Conservation (phyloP, 768 basidiomycete genomes). For the Phallus indusiatus region DNA sequence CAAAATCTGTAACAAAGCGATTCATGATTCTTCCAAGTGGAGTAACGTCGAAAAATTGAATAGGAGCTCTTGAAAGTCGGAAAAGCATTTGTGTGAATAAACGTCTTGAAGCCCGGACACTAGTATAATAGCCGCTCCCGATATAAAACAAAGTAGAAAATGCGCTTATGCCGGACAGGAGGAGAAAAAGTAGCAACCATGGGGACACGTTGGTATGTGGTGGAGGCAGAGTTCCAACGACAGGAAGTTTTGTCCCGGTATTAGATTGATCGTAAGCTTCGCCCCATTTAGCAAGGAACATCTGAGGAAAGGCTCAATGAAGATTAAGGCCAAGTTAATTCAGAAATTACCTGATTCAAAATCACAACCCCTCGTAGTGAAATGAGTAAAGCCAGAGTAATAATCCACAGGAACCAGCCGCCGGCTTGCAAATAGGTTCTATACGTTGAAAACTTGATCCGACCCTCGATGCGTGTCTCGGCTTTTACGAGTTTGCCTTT, state of each 20-base stretch:
- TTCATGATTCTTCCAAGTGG: constrained; percentile 74
- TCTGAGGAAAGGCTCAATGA: constrained; percentile 23
- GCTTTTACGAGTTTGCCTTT: constrained; percentile 51
- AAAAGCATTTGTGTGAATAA: constrained; percentile 48
- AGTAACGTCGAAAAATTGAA: constrained; percentile 64
- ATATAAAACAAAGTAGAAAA: constrained; percentile 45
- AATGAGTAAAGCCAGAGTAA: constrained; percentile 43
- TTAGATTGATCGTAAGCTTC: constrained; percentile 43
- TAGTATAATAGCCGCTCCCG: constrained; percentile 56
- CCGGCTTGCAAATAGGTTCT: constrained; percentile 54
- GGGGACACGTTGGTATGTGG: constrained; percentile 52
- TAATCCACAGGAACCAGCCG: constrained; percentile 43
- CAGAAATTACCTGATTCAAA: constrained; percentile 38
- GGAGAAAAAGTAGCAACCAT: constrained; percentile 57
- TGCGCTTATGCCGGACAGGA: constrained; percentile 52
- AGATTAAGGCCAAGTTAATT: background rate
- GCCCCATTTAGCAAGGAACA: constrained; percentile 61
- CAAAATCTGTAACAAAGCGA: constrained; percentile 70
- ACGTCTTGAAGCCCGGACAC: constrained; percentile 53
- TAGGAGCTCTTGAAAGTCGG: constrained; percentile 50
- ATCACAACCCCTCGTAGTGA: constrained; percentile 48
- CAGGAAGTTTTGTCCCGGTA: constrained; percentile 10
- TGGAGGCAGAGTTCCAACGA: constrained; percentile 32
- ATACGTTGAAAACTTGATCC: constrained; percentile 51
- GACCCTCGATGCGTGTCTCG: constrained; percentile 58